A percentile compares a stretch with the other conserved stretches of the same genome.
Conservation (phyloP, 2,329 filamentous ascomycete genomes). For the Pseudocercospora vitis region DNA sequence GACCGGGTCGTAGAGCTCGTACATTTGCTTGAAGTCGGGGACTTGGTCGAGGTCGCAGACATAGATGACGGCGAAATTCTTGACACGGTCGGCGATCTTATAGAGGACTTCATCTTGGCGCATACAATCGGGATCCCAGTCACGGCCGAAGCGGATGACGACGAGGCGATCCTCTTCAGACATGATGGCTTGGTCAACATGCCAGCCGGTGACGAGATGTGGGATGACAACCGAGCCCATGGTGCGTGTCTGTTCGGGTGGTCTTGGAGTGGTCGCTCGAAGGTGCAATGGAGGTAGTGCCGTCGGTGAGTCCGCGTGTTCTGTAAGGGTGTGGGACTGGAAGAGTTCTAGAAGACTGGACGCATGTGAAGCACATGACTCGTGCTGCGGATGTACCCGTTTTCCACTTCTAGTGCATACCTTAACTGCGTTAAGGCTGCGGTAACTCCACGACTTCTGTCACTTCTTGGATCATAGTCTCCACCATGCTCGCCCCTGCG, state of each 20-base stretch:
- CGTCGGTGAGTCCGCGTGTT: neutral
- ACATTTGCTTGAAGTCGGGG: constrained; percentile 95
- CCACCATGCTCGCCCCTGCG: too few species aligned
- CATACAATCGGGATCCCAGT: constrained; percentile 79
- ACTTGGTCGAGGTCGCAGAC: constrained; percentile 90
- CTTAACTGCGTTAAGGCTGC: too few species aligned
- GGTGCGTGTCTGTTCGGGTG: neutral
- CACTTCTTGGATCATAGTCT: too few species aligned
- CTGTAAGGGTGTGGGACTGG: too few species aligned
- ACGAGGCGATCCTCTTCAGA: constrained; percentile 89
- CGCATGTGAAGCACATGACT: neutral
- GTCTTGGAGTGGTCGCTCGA: neutral
- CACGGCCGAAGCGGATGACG: constrained; percentile 88
- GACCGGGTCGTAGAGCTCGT: constrained; percentile 76
- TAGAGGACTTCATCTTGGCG: constrained; percentile 90
- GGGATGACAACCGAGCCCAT: constrained; percentile 87
- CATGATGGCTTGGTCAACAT: constrained; percentile 95
- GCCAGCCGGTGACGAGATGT: constrained; percentile 89
- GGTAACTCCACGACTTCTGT: too few species aligned
- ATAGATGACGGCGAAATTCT: constrained; percentile 92
- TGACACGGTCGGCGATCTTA: constrained; percentile 88
- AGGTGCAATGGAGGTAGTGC: neutral
- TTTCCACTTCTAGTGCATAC: too few species aligned
- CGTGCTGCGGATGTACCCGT: too few species aligned
- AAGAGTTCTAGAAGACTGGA: neutral